Evolutionary conservation across 2,329 filamentous ascomycete genomes (phyloP).

Genomic region (Hortaea werneckii): DNA sequence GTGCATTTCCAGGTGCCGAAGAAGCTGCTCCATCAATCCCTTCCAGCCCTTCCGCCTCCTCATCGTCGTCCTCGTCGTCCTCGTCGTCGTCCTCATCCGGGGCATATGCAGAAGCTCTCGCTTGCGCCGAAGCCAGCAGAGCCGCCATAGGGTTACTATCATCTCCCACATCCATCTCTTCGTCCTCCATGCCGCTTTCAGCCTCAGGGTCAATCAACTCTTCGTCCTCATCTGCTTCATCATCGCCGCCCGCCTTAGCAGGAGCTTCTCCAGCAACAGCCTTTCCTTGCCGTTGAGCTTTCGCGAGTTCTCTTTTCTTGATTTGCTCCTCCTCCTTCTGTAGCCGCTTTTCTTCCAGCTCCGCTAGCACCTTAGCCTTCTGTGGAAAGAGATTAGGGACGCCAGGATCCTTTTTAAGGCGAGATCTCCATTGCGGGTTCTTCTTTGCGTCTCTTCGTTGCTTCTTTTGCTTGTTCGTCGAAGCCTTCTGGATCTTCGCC

Average conservation of each 20-base stretch:
- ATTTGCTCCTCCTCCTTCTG: constrained; percentile 70
- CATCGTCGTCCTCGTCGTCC: constrained; percentile 38
- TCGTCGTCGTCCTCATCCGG: constrained; percentile 42
- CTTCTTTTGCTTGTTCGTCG: constrained; percentile 83
- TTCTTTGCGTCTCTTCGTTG: constrained; percentile 81
- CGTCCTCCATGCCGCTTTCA: constrained; percentile 27
- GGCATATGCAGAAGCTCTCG: constrained; percentile 59
- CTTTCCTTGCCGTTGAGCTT: constrained; percentile 30
- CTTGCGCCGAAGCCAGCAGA: constrained; percentile 72
- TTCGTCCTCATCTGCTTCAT: constrained; percentile 42
- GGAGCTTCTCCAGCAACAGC: constrained; percentile 29
- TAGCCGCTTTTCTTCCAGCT: constrained; percentile 82
- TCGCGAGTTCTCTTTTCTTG: constrained; percentile 59
- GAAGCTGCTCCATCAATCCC: constrained; percentile 7
- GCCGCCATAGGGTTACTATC: constrained; percentile 82
- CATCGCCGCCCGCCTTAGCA: constrained; percentile 41
- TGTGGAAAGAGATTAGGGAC: constrained; percentile 97
- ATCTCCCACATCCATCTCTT: constrained; percentile 39
- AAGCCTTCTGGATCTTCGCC: constrained; percentile 92
- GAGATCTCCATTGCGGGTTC: constrained; percentile 93
- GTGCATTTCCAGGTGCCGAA: constrained; percentile 2
- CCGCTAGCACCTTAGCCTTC: constrained; percentile 87
- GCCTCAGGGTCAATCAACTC: constrained; percentile 35
- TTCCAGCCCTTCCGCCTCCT: constrained; percentile 31
- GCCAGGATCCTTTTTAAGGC: constrained; percentile 93